Evolutionary conservation across 2,329 filamentous ascomycete species (phyloP).

Genomic region (Ascochyta rabiei): DNA sequence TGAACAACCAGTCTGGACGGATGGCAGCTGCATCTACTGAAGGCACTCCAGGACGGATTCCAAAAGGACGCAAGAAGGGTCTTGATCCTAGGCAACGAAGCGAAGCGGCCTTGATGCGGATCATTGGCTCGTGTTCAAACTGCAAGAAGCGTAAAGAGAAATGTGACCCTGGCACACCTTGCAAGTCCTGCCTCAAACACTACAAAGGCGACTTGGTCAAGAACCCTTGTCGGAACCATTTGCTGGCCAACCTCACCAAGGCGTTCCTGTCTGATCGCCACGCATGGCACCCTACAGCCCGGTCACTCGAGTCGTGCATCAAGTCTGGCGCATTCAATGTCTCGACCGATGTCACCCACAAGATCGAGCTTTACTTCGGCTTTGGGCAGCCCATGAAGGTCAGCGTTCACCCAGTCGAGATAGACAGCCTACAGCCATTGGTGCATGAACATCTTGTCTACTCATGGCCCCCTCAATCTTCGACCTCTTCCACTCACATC

Average conservation of each 20-base stretch:
- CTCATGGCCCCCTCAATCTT: constrained; percentile 40
- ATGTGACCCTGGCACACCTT: constrained; percentile 50
- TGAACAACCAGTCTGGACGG: constrained; percentile 37
- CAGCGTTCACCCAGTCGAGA: constrained; percentile 33
- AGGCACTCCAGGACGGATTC: constrained; percentile 32
- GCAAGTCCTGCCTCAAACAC: constrained; percentile 47
- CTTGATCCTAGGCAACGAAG: constrained; percentile 43
- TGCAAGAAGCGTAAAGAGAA: constrained; percentile 46
- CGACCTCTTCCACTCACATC: constrained; percentile 20
- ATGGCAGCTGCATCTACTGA: constrained; percentile 40
- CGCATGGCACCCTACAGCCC: constrained; percentile 45
- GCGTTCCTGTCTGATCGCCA: constrained; percentile 42
- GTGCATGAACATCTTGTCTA: constrained; percentile 47
- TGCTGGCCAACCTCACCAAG: constrained; percentile 35
- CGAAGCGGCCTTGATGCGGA: constrained; percentile 46
- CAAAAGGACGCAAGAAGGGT: constrained; percentile 41
- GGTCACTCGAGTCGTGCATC: constrained; percentile 35
- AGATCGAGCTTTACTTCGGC: constrained; percentile 42
- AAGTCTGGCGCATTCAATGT: constrained; percentile 24
- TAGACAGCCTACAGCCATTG: constrained; percentile 24
- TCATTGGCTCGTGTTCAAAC: constrained; percentile 44
- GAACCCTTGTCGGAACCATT: constrained; percentile 44
- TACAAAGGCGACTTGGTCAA: constrained; percentile 46
- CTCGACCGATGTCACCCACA: constrained; percentile 27
- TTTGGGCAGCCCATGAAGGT: constrained; percentile 40